Evolutionary conservation across 2,329 filamentous ascomycete species (phyloP), one percentile per base, ranked within the genome.

Genomic region (Hypomyces rosellus): DNA sequence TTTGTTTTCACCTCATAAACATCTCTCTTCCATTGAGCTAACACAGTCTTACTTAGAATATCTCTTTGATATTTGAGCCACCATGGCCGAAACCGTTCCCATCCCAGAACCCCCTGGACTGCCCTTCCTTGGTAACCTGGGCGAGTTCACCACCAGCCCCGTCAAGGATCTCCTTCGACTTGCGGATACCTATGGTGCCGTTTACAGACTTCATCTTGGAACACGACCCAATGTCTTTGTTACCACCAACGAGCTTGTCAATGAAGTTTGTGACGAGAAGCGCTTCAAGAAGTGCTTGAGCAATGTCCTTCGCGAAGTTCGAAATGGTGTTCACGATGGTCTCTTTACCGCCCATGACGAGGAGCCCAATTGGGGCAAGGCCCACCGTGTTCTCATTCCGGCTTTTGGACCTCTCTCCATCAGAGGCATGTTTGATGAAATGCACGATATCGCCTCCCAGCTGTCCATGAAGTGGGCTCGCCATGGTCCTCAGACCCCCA

Each of bases 361-460:
- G 3, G 78, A 81, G 56, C 70, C 74, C 49, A 82, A 82, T 58
- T 88, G 85, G 85, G 80, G 76, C 22, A 75, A 85, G 55, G 85
- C 86, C 25, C 80, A 88, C 59, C 71, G 82, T 18, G 69, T 84
- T 14, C 69, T 89, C 48, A 76, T 85, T 59, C 84, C 85, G 0
- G 84, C 83, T 2, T 88, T 89, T 62, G 85, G 85, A 0, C 85
- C 85, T 0, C 64, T 88, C 18, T 74, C 78, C 1, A 88, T 89
- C 58, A 75, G 79, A 34, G 70, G 67, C 50, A 88, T 88, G 85
- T 88, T 85, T 54, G 74, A 78, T 53, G 81, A 84, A 59, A 85
- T 85, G 81, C 74, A 83, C 55, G 85, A 88, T 56, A 81, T 88
- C 53, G 77, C 82, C 4, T 73, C 74, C 1, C 84, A 88, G 60